These are phyloP conservation scores for Pseudozyma sp. DNA, from an alignment of 1,284 basidiomycete species.

Conservation along the genomic window DNA sequence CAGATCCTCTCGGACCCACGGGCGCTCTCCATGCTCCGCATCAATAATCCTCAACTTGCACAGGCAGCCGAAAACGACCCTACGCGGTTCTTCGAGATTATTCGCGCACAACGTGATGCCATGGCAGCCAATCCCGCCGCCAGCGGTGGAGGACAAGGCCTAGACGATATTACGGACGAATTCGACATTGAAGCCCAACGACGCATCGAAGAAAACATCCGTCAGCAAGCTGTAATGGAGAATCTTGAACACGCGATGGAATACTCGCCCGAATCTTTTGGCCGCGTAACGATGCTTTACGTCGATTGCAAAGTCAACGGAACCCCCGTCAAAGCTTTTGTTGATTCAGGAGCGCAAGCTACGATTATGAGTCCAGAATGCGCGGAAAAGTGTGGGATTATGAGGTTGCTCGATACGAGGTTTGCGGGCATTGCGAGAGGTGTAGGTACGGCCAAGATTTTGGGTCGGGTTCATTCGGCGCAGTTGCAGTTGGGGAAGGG, in stretches of 20 bases:
- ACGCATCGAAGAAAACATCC: conserved; percentile 92
- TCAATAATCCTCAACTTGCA: conserved; percentile 63
- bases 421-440: conserved; percentile 93
- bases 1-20: conserved; percentile 85
- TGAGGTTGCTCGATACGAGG: conserved; percentile 88
- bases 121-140: conserved; percentile 71
- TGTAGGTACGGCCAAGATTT: conserved; percentile 92
- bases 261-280: conserved; percentile 85
- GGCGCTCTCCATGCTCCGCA: conserved; percentile 80
- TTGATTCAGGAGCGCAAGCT: conserved; percentile 95
- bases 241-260: conserved; percentile 69
- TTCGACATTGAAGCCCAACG: conserved; percentile 84
- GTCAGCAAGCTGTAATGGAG: conserved; percentile 88
- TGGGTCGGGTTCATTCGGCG: conserved; percentile 92
- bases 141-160: not conserved
- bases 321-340: conserved; percentile 90
- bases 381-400: conserved; percentile 91
- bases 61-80: conserved; percentile 29
- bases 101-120: conserved; percentile 40
- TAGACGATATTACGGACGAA: conserved; percentile 74
- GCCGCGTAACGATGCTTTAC: conserved; percentile 94
- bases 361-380: conserved; percentile 97
- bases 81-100: conserved; percentile 29
- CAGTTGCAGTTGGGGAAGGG: conserved; percentile 83
- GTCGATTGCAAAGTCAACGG: conserved; percentile 86